Base-by-base conservation (phyloP, 257 asterid genomes). In the Cordia subcordata region DNA sequence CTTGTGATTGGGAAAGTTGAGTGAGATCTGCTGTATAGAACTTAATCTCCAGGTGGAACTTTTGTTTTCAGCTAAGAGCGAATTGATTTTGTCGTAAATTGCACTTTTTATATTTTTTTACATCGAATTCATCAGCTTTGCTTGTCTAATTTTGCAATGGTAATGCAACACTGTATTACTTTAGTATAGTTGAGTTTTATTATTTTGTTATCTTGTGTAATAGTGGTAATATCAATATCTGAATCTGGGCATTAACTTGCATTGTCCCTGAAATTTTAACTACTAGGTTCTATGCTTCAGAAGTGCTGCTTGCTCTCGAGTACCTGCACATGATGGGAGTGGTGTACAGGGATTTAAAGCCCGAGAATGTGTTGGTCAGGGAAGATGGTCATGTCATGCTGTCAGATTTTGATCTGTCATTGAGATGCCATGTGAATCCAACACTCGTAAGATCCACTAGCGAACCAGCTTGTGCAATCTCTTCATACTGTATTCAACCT, bases 301-400 rank as follows among this genome's bases (percentile, higher is more conserved):
- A 91, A 78, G 92, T 91, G 71, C 80, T 92, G 40, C 93, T 92
- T 49, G 96, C 96, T 8, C 85, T 91, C 0, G 98, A 91, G 68
- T 91, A 91, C 60, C 68, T 91, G 13, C 98, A 91, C 61, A 86
- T 91, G 98, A 88, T 91, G 96, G 98, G 98, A 8, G 96, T 91
- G 47, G 84, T 91, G 13, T 90, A 90, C 67, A 47, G 98, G 52
- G 98, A 90, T 77, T 63, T 91, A 35, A 91, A 91, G 73, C 98
- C 98, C 0, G 98, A 92, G 61, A 92, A 92, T 50, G 98, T 92
- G 11, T 68, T 92, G 58, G 96, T 92, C 21, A 77, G 96, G 59
- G 98, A 88, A 46, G 98, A 92, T 57, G 98, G 96, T 20, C 96
- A 92, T 42, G 86, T 92, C 50, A 91, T 91, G 98, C 75, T 91